Base-by-base conservation (phyloP, 257 asterid genomes). In the Ehretia macrophylla region DNA sequence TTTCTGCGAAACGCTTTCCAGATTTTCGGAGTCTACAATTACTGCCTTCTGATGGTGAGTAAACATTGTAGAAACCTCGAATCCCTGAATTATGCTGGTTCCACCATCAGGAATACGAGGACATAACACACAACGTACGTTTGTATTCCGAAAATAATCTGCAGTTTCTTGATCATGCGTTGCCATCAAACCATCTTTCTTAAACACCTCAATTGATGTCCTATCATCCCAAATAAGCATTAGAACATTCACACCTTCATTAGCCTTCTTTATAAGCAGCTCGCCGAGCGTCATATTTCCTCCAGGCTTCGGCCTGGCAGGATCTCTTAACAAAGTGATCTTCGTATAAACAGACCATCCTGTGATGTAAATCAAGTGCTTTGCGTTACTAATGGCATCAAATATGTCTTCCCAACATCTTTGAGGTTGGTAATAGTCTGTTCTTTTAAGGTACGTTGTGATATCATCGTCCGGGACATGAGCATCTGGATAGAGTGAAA, bases 31-130 rank as follows among this genome's bases (percentile, higher is more conserved):
- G 48, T 93, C 99, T 17, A 85, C 91, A 8, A 92, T 65, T 3
- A 92, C 53, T 0, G 94, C 76, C 73, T 93, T 89, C 44, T 89
- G 99, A 56, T 93, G 99, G 69, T 93, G 99, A 4, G 97, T 93
- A 51, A 89, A 93, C 92, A 89, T 78, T 0, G 95, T 72, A 0
- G 91, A 76, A 39, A 85, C 81, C 82, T 86, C 58, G 51, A 89
- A 20, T 5, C 91, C 95, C 68, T 89, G 96, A 18, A 83, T 10
- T 14, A 81, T 19, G 58, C 91, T 83, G 5, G 58, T 52, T 0
- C 84, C 88, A 4, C 20, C 72, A 22, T 86, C 97, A 5, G 95
- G 85, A 54, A 79, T 81, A 0, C 99, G 70, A 3, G 96, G 99
- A 67, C 96, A 89, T 40, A 93, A 51, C 14, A 80, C 77, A 32